Evolutionary conservation across 202 grass and related monocot genomes (phyloP).

Genomic region (Panicum hallii): DNA sequence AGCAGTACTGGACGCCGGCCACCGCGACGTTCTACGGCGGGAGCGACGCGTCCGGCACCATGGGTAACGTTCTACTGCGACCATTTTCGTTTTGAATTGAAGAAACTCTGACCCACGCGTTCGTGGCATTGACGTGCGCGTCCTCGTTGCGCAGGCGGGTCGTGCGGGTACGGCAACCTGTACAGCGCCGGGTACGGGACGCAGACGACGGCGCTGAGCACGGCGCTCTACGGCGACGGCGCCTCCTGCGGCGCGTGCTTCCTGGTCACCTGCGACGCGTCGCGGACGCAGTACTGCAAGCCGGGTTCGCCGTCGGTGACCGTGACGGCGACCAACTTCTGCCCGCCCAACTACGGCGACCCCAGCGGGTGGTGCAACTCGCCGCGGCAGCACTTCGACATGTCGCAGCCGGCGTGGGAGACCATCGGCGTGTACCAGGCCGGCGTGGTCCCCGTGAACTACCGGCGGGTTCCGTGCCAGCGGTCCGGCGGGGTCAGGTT

Average conservation of each 20-base stretch:
- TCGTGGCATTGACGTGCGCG: neutral
- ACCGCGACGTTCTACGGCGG: conserved; percentile 83
- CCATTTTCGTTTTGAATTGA: too few relatives aligned
- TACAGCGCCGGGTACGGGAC: conserved; percentile 61
- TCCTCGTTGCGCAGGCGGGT: conserved; percentile 49
- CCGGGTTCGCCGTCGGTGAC: conserved; percentile 37
- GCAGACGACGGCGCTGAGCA: conserved; percentile 59
- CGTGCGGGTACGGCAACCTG: conserved; percentile 76
- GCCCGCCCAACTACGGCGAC: conserved; percentile 59
- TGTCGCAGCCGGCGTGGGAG: conserved; percentile 68
- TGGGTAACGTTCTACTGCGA: conserved; percentile 28
- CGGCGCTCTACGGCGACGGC: conserved; percentile 60
- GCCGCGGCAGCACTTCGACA: conserved; percentile 59
- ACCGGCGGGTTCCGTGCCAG: conserved; percentile 40
- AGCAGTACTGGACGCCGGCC: conserved; percentile 49
- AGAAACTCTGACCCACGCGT: too few relatives aligned
- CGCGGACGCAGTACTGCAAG: conserved; percentile 55
- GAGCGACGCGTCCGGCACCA: conserved; percentile 63
- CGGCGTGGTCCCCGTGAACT: conserved; percentile 56
- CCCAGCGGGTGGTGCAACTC: conserved; percentile 51
- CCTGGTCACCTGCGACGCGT: conserved; percentile 44
- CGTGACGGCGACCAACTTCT: conserved; percentile 69
- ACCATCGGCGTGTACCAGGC: conserved; percentile 54
- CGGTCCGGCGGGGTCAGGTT: conserved; percentile 47
- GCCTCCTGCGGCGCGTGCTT: conserved; percentile 57